phyloP scores from a whole-genome alignment of 2,329 filamentous ascomycete species.

The Zasmidium angulare region DNA sequence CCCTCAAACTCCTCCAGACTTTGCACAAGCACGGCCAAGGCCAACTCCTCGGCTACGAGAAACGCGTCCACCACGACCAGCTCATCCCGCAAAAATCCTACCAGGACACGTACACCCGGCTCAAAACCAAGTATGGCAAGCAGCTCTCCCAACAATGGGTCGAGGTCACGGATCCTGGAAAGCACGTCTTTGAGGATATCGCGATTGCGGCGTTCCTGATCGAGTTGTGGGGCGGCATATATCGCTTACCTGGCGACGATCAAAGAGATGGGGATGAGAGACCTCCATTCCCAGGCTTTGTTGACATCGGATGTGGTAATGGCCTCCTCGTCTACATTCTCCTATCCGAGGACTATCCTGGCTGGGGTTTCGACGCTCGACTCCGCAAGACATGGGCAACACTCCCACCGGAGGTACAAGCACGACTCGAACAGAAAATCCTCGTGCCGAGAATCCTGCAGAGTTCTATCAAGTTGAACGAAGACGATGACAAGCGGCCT shows the following conservation, averaged over 20 bases:
- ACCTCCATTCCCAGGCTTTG: constrained; percentile 74
- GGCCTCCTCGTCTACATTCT: constrained; percentile 85
- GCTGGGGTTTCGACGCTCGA: constrained; percentile 93
- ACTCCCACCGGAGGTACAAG: constrained; percentile 57
- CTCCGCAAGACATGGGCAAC: constrained; percentile 78
- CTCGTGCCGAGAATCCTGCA: constrained; percentile 57
- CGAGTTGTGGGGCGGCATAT: constrained; percentile 87
- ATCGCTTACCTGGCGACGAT: constrained; percentile 40
- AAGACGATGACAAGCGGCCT: too few species aligned
- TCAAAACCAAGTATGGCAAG: constrained; percentile 79
- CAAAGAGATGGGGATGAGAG: constrained; percentile 9
- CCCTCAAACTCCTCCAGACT: constrained; percentile 65
- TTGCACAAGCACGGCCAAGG: constrained; percentile 74
- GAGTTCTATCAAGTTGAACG: too few species aligned
- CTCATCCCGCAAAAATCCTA: constrained; percentile 73
- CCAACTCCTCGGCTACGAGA: constrained; percentile 66
- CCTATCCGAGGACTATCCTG: constrained; percentile 73
- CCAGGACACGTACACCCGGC: constrained; percentile 75
- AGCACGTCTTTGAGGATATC: constrained; percentile 95
- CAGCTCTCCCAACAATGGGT: constrained; percentile 73
- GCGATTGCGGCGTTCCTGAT: constrained; percentile 89
- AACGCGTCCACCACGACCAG: constrained; percentile 80
- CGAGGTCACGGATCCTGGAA: constrained; percentile 81
- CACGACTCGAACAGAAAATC: constrained; percentile 58
- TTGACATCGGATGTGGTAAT: constrained; percentile 95